phyloP scores from a whole-genome alignment of 768 basidiomycete genomes.

The Termitomyces sp. region DNA sequence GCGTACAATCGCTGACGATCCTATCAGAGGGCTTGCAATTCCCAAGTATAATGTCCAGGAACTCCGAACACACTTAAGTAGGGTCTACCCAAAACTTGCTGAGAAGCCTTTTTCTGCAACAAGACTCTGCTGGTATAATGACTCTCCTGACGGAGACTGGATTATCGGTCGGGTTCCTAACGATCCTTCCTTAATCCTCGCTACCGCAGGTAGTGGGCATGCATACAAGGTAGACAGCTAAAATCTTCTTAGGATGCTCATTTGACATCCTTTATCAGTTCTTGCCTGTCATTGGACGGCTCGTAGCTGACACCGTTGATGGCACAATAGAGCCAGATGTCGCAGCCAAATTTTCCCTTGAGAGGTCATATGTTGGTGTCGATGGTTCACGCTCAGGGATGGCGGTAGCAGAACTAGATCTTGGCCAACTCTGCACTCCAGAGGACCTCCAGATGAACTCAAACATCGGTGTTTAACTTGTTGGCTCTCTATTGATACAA shows the following conservation, averaged over 20 bases:
- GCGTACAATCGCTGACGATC: slow-evolving; percentile 65
- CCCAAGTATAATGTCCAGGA: slow-evolving; percentile 50
- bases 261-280: slow-evolving; percentile 52
- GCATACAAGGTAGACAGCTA: slow-evolving; percentile 67
- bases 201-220: slow-evolving; percentile 88
- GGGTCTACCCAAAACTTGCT: slow-evolving; percentile 76
- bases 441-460: slow-evolving; percentile 32
- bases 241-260: neutral
- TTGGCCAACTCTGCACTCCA: slow-evolving; percentile 45
- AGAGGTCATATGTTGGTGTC: slow-evolving; percentile 33
- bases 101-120: slow-evolving; percentile 69
- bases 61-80: slow-evolving; percentile 49
- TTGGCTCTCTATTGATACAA: slow-evolving; percentile 10
- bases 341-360: slow-evolving; percentile 59
- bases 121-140: slow-evolving; percentile 93
- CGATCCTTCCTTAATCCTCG: slow-evolving; percentile 63
- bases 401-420: slow-evolving; percentile 28
- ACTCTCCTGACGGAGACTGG: slow-evolving; percentile 86
- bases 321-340: slow-evolving; percentile 52
- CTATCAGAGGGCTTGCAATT: slow-evolving; percentile 56
- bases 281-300: slow-evolving; percentile 75
- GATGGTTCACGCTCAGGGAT: slow-evolving; percentile 21
- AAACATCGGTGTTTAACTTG: neutral
- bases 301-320: slow-evolving; percentile 73
- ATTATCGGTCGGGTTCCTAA: slow-evolving; percentile 70